These are phyloP conservation scores for Ceratocystis cubensis DNA, from an alignment of 2,329 filamentous ascomycete species.

Conservation along the genomic window DNA sequence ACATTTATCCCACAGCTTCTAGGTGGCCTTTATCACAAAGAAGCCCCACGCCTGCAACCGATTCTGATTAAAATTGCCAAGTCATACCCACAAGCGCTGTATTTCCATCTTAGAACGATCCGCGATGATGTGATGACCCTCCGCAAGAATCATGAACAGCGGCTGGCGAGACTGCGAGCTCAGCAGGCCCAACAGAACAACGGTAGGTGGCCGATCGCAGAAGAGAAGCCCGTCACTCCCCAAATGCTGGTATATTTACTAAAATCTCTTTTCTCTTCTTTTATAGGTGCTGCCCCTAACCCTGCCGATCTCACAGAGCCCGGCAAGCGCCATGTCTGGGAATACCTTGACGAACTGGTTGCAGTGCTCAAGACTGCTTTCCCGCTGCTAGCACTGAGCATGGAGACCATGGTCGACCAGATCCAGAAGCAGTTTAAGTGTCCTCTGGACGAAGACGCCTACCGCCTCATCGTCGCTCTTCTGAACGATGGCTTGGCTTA, in stretches of 20 bases:
- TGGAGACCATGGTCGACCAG: slow-evolving; percentile 99
- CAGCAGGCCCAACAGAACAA: slow-evolving; percentile 21
- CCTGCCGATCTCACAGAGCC: slow-evolving; percentile 24
- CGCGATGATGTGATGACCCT: slow-evolving; percentile 69
- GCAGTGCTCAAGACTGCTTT: slow-evolving; percentile 93
- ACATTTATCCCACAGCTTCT: slow-evolving; percentile 96
- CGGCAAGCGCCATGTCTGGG: slow-evolving; percentile 74
- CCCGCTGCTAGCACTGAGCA: slow-evolving; percentile 84
- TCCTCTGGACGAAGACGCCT: slow-evolving; percentile 93
- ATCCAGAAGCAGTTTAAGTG: slow-evolving; percentile 99
- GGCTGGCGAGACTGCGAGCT: slow-evolving; percentile 21
- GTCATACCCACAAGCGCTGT: slow-evolving; percentile 86
- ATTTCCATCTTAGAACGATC: slow-evolving; percentile 88
- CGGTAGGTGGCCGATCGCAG: neutral
- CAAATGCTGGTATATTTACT: neutral
- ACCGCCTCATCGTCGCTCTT: slow-evolving; percentile 89
- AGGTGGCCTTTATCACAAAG: slow-evolving; percentile 79
- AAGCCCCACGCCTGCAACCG: slow-evolving; percentile 72
- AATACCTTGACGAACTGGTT: slow-evolving; percentile 91
- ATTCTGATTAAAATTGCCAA: slow-evolving; percentile 91
- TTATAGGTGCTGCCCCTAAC: neutral
- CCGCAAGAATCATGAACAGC: slow-evolving; percentile 22
- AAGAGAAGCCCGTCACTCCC: too few species aligned
- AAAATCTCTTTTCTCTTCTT: neutral
- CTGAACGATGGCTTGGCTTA: slow-evolving; percentile 92